A percentile compares a stretch with the other conserved stretches of the same genome.
Evolutionary conservation across 257 asterid genomes (phyloP).

Genomic region (Cinchona pubescens): DNA sequence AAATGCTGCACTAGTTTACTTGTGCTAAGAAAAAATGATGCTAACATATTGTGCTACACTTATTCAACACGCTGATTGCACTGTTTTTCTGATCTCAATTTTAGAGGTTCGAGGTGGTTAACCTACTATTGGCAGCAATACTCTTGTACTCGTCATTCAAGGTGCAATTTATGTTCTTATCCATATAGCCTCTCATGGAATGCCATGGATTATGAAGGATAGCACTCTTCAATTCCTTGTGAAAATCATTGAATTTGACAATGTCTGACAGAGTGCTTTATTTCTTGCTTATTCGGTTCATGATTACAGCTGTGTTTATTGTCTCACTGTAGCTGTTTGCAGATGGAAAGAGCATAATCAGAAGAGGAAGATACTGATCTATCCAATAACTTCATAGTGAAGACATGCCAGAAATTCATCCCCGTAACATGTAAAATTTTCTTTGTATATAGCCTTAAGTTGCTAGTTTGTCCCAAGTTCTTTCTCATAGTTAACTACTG

Average conservation of each 20-base stretch:
- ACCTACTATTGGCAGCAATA: slow-evolving; percentile 67
- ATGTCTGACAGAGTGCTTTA: too few species aligned
- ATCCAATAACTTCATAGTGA: slow-evolving; percentile 87
- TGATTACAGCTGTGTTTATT: neutral
- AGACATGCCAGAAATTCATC: slow-evolving; percentile 93
- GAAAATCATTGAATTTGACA: neutral
- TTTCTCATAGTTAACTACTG: neutral
- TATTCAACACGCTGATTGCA: slow-evolving; percentile 19
- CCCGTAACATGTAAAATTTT: slow-evolving; percentile 75
- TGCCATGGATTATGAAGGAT: neutral
- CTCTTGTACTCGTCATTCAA: slow-evolving; percentile 89
- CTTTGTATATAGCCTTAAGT: slow-evolving; percentile 3
- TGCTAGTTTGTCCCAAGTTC: neutral
- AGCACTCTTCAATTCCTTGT: neutral
- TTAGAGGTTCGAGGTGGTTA: slow-evolving; percentile 77
- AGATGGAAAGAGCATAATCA: too few species aligned
- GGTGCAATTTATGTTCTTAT: slow-evolving; percentile 45
- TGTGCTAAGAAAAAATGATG: too few species aligned
- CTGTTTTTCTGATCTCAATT: slow-evolving; percentile 25
- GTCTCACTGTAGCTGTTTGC: slow-evolving; percentile 57
- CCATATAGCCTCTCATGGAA: neutral
- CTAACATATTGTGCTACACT: slow-evolving; percentile 13
- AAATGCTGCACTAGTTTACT: neutral
- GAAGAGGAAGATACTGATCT: slow-evolving; percentile 84
- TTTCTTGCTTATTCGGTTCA: slow-evolving; percentile 1